Evolutionary conservation across 805 yeast genomes (phyloP).

Genomic region (Candida sonorensis): DNA sequence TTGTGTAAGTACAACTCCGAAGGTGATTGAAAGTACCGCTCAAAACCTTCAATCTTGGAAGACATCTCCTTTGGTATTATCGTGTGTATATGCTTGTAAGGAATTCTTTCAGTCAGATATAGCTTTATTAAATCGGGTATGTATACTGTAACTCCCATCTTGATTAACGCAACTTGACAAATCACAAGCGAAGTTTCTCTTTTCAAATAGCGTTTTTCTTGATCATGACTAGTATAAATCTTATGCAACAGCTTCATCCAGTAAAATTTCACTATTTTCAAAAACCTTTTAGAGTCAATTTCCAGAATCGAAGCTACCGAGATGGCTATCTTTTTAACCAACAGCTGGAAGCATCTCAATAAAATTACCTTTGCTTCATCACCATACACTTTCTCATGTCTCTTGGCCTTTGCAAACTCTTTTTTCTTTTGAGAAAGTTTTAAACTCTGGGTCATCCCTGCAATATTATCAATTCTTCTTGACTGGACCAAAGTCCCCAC

Average conservation of each 20-base stretch:
- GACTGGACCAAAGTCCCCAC: too few species aligned
- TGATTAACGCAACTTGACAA: slow-evolving; percentile 44
- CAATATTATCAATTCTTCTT: slow-evolving; percentile 43
- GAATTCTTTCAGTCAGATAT: slow-evolving; percentile 38
- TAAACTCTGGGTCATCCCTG: slow-evolving; percentile 28
- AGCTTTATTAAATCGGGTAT: slow-evolving; percentile 39
- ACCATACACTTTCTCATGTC: slow-evolving; percentile 14
- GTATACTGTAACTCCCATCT: slow-evolving; percentile 44
- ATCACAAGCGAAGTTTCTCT: too few species aligned
- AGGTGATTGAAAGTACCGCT: too few species aligned
- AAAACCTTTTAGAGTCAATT: slow-evolving; percentile 8
- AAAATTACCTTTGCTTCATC: slow-evolving; percentile 13
- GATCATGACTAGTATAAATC: slow-evolving; percentile 1
- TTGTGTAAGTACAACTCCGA: too few species aligned
- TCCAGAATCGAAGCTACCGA: too few species aligned
- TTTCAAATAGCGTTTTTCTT: too few species aligned
- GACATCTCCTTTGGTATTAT: too few species aligned
- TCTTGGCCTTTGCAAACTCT: slow-evolving; percentile 1
- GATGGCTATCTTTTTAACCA: slow-evolving; percentile 42
- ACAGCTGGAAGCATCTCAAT: slow-evolving; percentile 21
- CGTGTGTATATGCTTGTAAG: too few species aligned
- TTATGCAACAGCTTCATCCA: slow-evolving; percentile 16
- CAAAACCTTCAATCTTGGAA: too few species aligned
- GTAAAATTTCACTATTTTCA: slow-evolving; percentile 26
- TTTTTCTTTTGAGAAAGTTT: slow-evolving; percentile 7